A percentile compares a stretch with the other conserved stretches of the same genome.
These are phyloP conservation scores for Coffea humblotiana DNA, from an alignment of 305 asterid species.

Conservation along the genomic window DNA sequence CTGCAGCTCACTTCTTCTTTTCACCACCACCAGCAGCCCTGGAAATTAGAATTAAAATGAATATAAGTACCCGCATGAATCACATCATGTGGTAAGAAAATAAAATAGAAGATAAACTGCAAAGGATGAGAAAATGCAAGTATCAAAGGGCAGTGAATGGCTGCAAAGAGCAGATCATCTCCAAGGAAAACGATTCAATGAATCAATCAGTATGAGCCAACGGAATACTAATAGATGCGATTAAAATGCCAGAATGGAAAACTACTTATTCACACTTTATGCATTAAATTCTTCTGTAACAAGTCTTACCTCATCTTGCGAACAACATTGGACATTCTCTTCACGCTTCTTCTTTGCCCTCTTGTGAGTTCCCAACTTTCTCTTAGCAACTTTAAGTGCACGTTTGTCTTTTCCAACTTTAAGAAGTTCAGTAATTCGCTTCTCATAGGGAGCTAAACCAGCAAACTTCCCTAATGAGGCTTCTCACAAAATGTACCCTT, in stretches of 20 bases:
- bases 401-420: slow-evolving; percentile 91
- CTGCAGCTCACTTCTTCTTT: slow-evolving; percentile 70
- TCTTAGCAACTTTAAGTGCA: slow-evolving; percentile 79
- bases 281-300: too few relatives aligned
- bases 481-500: slow-evolving; percentile 69
- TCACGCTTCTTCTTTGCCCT: slow-evolving; percentile 80
- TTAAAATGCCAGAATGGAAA: too few relatives aligned
- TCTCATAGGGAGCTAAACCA: slow-evolving; percentile 88
- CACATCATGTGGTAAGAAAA: neutral
- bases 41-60: neutral
- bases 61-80: too few relatives aligned
- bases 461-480: slow-evolving; percentile 82
- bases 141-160: neutral
- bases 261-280: too few relatives aligned
- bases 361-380: slow-evolving; percentile 87
- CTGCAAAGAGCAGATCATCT: too few relatives aligned
- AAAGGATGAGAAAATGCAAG: neutral
- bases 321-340: slow-evolving; percentile 62
- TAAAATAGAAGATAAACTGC: neutral
- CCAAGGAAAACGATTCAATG: too few relatives aligned
- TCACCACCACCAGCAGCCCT: slow-evolving; percentile 94
- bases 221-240: too few relatives aligned
- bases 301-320: slow-evolving; percentile 61
- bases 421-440: slow-evolving; percentile 83
- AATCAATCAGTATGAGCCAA: too few relatives aligned